Conservation (phyloP, 2,329 filamentous ascomycete genomes). For the Nigrospora sphaerica region DNA sequence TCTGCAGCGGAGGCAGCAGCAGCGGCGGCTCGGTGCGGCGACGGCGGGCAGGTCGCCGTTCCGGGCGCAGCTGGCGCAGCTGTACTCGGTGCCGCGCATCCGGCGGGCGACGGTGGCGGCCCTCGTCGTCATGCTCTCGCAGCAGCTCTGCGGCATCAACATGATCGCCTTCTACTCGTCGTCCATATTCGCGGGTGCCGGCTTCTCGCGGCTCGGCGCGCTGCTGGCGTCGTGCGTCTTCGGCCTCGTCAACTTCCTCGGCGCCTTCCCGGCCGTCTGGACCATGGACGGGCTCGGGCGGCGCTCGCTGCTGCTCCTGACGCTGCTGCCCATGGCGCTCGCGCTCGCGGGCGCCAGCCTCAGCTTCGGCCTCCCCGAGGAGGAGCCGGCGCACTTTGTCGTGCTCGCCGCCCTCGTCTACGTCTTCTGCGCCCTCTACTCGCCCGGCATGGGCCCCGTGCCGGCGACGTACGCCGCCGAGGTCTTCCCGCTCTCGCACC, state of each 20-base stretch:
- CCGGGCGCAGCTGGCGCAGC: constrained; percentile 24
- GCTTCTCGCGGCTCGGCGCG: constrained; percentile 28
- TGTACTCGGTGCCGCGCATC: constrained; percentile 51
- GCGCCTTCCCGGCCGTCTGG: constrained; percentile 59
- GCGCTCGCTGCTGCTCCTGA: constrained; percentile 53
- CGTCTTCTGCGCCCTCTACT: constrained; percentile 45
- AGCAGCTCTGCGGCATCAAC: constrained; percentile 52
- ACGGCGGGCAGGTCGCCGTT: background rate
- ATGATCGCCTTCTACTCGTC: constrained; percentile 43
- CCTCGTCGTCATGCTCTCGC: constrained; percentile 59
- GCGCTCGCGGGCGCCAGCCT: constrained; percentile 42
- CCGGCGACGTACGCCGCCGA: constrained; percentile 63
- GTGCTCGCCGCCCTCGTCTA: constrained; percentile 56
- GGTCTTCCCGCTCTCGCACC: constrained; percentile 57
- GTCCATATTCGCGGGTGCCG: constrained; percentile 36
- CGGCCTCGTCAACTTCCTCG: constrained; percentile 54
- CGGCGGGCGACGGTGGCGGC: constrained; percentile 59
- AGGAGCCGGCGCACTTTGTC: constrained; percentile 36
- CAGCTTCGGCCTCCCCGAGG: constrained; percentile 11
- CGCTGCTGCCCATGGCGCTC: constrained; percentile 57
- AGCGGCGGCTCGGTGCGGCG: background rate
- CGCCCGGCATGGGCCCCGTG: constrained; percentile 37
- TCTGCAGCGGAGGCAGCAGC: constrained; percentile 32
- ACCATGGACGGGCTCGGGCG: constrained; percentile 63
- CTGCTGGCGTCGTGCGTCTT: constrained; percentile 36